Evolutionary conservation across 2,329 filamentous ascomycete genomes (phyloP).

Genomic region (Venturia pyrina): DNA sequence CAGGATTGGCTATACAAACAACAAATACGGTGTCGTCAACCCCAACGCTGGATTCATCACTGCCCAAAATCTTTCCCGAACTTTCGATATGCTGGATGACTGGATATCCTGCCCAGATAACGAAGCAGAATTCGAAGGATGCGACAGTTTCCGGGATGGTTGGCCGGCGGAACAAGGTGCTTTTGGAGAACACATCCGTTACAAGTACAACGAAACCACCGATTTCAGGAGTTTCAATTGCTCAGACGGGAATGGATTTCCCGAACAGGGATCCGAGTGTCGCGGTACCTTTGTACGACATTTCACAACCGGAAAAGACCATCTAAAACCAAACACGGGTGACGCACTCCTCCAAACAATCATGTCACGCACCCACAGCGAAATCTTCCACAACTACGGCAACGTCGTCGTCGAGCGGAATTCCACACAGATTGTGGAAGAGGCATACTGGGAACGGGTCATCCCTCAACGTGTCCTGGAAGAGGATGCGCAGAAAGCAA

Average conservation of each 20-base stretch:
- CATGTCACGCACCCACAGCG: constrained; percentile 10
- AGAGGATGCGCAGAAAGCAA: background rate
- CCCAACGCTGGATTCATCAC: constrained; percentile 32
- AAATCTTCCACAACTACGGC: constrained; percentile 7
- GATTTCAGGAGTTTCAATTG: constrained; percentile 20
- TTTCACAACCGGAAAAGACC: constrained; percentile 13
- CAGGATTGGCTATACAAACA: constrained; percentile 20
- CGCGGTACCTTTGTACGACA: constrained; percentile 16
- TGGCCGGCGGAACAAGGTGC: constrained; percentile 26
- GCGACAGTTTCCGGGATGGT: constrained; percentile 20
- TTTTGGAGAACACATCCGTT: constrained; percentile 24
- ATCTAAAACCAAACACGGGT: constrained; percentile 12
- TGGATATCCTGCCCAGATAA: constrained; percentile 24
- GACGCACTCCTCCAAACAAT: constrained; percentile 12
- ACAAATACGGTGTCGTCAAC: constrained; percentile 25
- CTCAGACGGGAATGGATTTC: constrained; percentile 26
- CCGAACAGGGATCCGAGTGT: constrained; percentile 17
- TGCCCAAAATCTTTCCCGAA: constrained; percentile 22
- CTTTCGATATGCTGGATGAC: constrained; percentile 21
- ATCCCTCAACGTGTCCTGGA: background rate
- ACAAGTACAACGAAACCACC: constrained; percentile 18
- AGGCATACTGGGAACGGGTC: constrained; percentile 1
- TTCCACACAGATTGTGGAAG: background rate
- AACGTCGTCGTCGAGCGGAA: constrained; percentile 3
- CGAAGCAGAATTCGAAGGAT: constrained; percentile 18